Base-by-base conservation (phyloP, 768 basidiomycete genomes). In the Pleurotus pulmonarius region DNA sequence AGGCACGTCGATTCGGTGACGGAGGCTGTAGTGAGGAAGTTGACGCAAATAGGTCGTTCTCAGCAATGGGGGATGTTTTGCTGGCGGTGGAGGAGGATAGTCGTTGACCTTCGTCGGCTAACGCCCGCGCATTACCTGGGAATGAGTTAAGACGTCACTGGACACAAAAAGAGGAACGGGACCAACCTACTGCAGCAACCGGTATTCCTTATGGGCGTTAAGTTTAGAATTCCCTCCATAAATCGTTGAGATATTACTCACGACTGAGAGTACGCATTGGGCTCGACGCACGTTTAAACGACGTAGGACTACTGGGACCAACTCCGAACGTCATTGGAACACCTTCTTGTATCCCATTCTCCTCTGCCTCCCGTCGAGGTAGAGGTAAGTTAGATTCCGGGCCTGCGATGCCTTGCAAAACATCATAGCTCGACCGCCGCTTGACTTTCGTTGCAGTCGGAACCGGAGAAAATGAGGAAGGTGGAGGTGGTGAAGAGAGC, bases 221-320 rank as follows among this genome's bases (percentile, higher is more conserved):
- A 34, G 29, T 9, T 34, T 34, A 34, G 29, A 11, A 34, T 11
- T 3, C 29, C 29, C 9, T 34, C 9, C 29, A 11, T 34, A 11
- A 34, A 11, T 3, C 29, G 29, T 34, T 11, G 29, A 34, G 11
- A 34, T 11, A 34, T 34, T 54, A 85, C 90, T 65, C 75, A 91
- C 90, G 86, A 74, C 89, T 90, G 39, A 90, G 73, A 46, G 87
- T 88, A 38, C 90, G 77, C 5, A 87, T 91, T 54, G 90, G 90
- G 65, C 89, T 92, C 5, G 83, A 76, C 37, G 74, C 67, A 34
- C 89, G 81, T 67, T 83, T 85, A 64, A 75, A 63, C 22, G 66
- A 56, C 5, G 68, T 66, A 46, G 71, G 70, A 48, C 70, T 76
- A 11, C 72, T 69, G 20, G 79, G 65, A 40, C 71, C 64, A 24